A percentile compares a stretch with the other conserved stretches of the same genome.
Conservation (phyloP, 208 protist species). For the Trypanosoma scelopori region DNA sequence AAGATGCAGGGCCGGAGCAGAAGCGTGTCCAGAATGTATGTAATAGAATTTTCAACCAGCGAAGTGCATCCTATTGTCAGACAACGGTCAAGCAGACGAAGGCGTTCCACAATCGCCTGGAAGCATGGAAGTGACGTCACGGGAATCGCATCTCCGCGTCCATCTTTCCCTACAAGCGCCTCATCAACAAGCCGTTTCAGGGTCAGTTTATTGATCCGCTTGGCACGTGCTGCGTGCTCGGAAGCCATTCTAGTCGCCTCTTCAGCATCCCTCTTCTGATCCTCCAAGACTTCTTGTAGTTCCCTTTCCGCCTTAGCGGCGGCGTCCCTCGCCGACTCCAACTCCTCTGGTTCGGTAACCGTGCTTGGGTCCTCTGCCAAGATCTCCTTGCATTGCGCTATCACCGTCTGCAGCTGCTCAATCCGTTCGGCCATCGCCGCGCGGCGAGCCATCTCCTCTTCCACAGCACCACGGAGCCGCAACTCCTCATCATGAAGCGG, state of each 20-base stretch:
- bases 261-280: constrained; percentile 28
- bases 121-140: constrained; percentile 28
- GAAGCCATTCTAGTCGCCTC: not conserved
- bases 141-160: not conserved
- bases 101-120: constrained; percentile 20
- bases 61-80: constrained; percentile 38
- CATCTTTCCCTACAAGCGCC: constrained; percentile 3
- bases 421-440: constrained; percentile 1
- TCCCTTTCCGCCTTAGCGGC: constrained; percentile 33
- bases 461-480: constrained; percentile 2
- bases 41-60: constrained; percentile 32
- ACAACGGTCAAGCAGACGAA: constrained; percentile 22
- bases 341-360: constrained; percentile 26
- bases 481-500: constrained; percentile 15
- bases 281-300: constrained; percentile 35
- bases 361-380: constrained; percentile 2
- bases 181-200: constrained; percentile 13
- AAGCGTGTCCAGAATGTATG: constrained; percentile 54
- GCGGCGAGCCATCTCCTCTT: constrained; percentile 34
- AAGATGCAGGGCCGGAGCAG: constrained; percentile 41
- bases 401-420: constrained; percentile 18
- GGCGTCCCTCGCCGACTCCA: constrained; percentile 33
- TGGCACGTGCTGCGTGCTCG: not conserved
- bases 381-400: constrained; percentile 27
- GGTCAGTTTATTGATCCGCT: constrained; percentile 39